These are phyloP conservation scores for Lachancea sp. DNA, from an alignment of 805 yeast species.

Conservation along the genomic window DNA sequence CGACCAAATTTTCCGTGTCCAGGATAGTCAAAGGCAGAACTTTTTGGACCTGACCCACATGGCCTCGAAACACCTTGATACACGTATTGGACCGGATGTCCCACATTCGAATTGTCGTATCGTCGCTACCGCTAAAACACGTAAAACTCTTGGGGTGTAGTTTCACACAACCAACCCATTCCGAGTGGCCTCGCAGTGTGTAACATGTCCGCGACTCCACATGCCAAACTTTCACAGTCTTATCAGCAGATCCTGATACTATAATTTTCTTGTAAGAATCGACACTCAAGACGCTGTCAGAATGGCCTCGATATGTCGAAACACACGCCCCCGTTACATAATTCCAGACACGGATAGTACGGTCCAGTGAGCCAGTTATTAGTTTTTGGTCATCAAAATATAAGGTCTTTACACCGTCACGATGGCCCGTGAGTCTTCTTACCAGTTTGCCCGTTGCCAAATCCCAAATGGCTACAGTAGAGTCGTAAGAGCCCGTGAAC, in stretches of 20 bases:
- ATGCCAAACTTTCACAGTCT: constrained; percentile 92
- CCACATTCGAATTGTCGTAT: constrained; percentile 92
- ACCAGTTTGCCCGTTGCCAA: constrained; percentile 69
- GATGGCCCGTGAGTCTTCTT: constrained; percentile 80
- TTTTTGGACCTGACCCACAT: constrained; percentile 89
- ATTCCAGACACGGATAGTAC: constrained; percentile 93
- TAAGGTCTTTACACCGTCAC: constrained; percentile 76
- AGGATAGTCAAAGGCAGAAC: constrained; percentile 79
- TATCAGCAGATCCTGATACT: constrained; percentile 90
- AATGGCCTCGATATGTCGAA: constrained; percentile 90
- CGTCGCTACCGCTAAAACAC: constrained; percentile 84
- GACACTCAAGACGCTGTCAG: constrained; percentile 75
- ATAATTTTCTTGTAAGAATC: constrained; percentile 76
- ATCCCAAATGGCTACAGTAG: constrained; percentile 91
- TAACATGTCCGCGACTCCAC: constrained; percentile 89
- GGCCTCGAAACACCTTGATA: constrained; percentile 74
- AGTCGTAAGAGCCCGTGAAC: constrained; percentile 90
- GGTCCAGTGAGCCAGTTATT: constrained; percentile 87
- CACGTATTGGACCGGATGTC: constrained; percentile 76
- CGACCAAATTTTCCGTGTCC: constrained; percentile 48
- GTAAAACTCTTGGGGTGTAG: constrained; percentile 74
- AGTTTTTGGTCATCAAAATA: constrained; percentile 84
- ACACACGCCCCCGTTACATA: constrained; percentile 91
- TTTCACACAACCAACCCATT: constrained; percentile 86
- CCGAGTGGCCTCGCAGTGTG: constrained; percentile 88